These are phyloP conservation scores for Xylariomycetidae sp. DNA, from an alignment of 2,329 filamentous ascomycete species.

Conservation along the genomic window DNA sequence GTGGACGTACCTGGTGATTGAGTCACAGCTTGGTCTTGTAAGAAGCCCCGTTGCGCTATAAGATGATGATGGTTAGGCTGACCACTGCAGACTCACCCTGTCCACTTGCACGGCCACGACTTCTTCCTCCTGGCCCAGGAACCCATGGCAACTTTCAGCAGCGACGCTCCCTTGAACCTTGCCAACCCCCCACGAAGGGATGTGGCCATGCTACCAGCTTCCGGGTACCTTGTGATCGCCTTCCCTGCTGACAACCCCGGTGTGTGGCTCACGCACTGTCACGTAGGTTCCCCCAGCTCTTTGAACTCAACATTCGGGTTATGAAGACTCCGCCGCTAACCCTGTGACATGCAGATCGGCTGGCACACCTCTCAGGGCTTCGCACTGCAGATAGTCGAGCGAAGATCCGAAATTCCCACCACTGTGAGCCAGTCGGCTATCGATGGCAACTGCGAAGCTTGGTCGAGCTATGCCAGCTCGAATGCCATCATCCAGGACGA, in stretches of 20 bases:
- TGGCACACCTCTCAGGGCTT: constrained; percentile 47
- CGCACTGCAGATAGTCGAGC: constrained; percentile 45
- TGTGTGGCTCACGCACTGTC: constrained; percentile 36
- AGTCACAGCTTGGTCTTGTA: constrained; percentile 17
- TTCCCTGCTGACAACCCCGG: constrained; percentile 49
- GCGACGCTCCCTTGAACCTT: constrained; percentile 26
- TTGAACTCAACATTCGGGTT: not conserved
- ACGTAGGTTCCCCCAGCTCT: constrained; percentile 10
- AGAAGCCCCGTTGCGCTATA: constrained; percentile 1
- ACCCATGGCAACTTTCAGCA: constrained; percentile 22
- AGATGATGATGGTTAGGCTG: constrained; percentile 2
- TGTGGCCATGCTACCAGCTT: constrained; percentile 37
- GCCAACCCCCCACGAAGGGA: constrained; percentile 44
- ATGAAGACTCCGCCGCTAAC: constrained; percentile 1
- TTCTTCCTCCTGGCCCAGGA: constrained; percentile 32
- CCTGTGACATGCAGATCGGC: constrained; percentile 30
- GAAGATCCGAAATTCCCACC: constrained; percentile 22
- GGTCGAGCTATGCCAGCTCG: constrained; percentile 22
- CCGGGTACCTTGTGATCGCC: constrained; percentile 43
- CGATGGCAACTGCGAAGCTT: constrained; percentile 20
- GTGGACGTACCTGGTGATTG: constrained; percentile 32
- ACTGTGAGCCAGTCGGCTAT: constrained; percentile 10
- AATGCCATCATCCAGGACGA: constrained; percentile 23
- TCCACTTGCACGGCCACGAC: constrained; percentile 41
- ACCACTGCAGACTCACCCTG: constrained; percentile 29